Conservation (phyloP, 257 asterid genomes). For the Przewalskia tangutica region DNA sequence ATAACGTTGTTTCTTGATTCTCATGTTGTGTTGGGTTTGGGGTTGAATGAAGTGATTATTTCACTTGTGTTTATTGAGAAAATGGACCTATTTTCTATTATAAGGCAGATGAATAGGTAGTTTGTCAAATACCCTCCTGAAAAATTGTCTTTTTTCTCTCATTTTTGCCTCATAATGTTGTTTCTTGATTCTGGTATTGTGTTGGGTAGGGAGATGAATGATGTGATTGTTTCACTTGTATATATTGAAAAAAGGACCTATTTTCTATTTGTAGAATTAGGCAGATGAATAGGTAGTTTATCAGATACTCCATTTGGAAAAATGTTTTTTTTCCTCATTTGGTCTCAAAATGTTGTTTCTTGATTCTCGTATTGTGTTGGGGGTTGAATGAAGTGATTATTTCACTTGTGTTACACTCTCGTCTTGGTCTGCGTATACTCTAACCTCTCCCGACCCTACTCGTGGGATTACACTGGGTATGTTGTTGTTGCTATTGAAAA, state of each 20-base stretch:
- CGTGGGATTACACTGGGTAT: no score
- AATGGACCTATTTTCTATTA: not conserved
- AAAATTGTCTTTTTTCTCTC: not conserved
- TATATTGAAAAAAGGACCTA: not conserved
- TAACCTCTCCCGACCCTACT: no score
- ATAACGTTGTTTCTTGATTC: not conserved
- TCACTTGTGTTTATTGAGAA: not conserved
- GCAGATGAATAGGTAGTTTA: not conserved
- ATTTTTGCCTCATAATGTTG: not conserved
- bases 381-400: not conserved
- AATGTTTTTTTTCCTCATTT: not conserved
- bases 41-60: not conserved
- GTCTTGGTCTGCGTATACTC: no score
- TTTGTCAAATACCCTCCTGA: slow-evolving; percentile 2
- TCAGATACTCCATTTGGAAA: not conserved
- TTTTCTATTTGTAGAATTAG: not conserved
- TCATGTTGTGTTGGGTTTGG: not conserved
- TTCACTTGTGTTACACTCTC: not conserved
- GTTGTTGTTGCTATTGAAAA: no score
- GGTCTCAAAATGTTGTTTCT: not conserved
- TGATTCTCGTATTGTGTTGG: not conserved
- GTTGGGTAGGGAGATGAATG: not conserved
- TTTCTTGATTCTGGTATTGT: not conserved
- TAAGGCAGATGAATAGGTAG: slow-evolving; percentile 10
- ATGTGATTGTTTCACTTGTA: not conserved